Evolutionary conservation across 768 basidiomycete species (phyloP).

Genomic region (Russula virescens): DNA sequence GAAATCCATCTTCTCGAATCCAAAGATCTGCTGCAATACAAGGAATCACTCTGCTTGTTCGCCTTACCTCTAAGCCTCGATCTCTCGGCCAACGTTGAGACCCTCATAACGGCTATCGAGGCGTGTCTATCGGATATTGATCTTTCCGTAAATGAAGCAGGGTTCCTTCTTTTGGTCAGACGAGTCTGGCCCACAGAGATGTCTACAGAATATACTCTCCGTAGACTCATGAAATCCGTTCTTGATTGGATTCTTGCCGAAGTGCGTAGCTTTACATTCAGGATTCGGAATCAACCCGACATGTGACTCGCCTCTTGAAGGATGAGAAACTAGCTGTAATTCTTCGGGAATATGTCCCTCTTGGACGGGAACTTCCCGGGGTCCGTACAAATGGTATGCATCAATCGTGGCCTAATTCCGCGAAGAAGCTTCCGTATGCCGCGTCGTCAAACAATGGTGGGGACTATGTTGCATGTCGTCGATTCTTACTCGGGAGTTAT

Average conservation of each 20-base stretch:
- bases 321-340: slow-evolving; percentile 62
- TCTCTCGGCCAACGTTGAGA: slow-evolving; percentile 65
- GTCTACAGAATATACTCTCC: slow-evolving; percentile 64
- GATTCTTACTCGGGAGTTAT: slow-evolving; percentile 49
- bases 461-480: slow-evolving; percentile 60
- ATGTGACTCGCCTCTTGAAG: slow-evolving; percentile 32
- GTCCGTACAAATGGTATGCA: slow-evolving; percentile 43
- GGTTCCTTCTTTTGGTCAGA: slow-evolving; percentile 59
- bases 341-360: slow-evolving; percentile 61
- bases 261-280: slow-evolving; percentile 35
- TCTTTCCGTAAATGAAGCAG: slow-evolving; percentile 68
- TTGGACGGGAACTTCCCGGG: slow-evolving; percentile 55
- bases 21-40: slow-evolving; percentile 31
- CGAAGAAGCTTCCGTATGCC: slow-evolving; percentile 31
- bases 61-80: slow-evolving; percentile 69
- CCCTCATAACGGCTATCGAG: slow-evolving; percentile 64
- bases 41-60: slow-evolving; percentile 47
- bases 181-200: slow-evolving; percentile 72
- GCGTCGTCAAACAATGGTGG: slow-evolving; percentile 54
- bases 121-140: slow-evolving; percentile 64
- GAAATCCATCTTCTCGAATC: slow-evolving; percentile 37
- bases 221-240: slow-evolving; percentile 51
- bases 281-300: not conserved
- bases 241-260: slow-evolving; percentile 70
- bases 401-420: slow-evolving; percentile 50